Evolutionary conservation across 1,284 basidiomycete genomes (phyloP).

Genomic region (Rhodotorula sp.): DNA sequence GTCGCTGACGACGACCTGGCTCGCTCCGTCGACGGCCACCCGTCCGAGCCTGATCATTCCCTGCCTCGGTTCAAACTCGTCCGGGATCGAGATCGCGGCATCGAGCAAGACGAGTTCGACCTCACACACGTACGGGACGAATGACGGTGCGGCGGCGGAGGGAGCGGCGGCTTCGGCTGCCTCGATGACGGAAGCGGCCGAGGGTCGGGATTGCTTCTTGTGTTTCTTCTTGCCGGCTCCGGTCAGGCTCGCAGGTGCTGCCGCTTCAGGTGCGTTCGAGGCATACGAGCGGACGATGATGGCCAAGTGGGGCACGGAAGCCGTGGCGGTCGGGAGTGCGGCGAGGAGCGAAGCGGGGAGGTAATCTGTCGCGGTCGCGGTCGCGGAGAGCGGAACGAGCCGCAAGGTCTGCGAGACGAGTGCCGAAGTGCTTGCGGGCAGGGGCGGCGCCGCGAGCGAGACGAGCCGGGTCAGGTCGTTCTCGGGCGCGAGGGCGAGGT

Average conservation of each 20-base stretch:
- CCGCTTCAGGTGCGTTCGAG: background rate
- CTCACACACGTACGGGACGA: conserved; percentile 6
- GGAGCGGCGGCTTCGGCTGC: conserved; percentile 17
- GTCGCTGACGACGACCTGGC: conserved; percentile 37
- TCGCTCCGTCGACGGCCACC: conserved; percentile 19
- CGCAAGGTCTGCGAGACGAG: conserved; percentile 22
- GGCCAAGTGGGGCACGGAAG: conserved; percentile 23
- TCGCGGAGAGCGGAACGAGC: conserved; percentile 21
- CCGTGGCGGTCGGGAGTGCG: conserved; percentile 16
- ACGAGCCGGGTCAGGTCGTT: conserved; percentile 27
- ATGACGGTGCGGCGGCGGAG: background rate
- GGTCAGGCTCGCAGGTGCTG: conserved; percentile 7
- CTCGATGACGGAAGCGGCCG: conserved; percentile 31
- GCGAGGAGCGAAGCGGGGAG: conserved; percentile 11
- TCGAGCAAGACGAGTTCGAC: conserved; percentile 37
- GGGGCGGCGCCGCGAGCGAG: conserved; percentile 19
- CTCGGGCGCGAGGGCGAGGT: conserved; percentile 32
- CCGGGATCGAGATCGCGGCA: conserved; percentile 23
- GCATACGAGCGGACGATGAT: conserved; percentile 28
- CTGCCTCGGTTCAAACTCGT: conserved; percentile 21
- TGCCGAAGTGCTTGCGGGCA: background rate
- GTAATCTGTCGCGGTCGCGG: conserved; percentile 11
- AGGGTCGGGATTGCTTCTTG: conserved; percentile 35
- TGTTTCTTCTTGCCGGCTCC: conserved; percentile 37
- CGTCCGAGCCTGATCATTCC: conserved; percentile 29